These are phyloP conservation scores for Chaetothyriales sp. DNA, from an alignment of 2,329 filamentous ascomycete species.

Conservation along the genomic window DNA sequence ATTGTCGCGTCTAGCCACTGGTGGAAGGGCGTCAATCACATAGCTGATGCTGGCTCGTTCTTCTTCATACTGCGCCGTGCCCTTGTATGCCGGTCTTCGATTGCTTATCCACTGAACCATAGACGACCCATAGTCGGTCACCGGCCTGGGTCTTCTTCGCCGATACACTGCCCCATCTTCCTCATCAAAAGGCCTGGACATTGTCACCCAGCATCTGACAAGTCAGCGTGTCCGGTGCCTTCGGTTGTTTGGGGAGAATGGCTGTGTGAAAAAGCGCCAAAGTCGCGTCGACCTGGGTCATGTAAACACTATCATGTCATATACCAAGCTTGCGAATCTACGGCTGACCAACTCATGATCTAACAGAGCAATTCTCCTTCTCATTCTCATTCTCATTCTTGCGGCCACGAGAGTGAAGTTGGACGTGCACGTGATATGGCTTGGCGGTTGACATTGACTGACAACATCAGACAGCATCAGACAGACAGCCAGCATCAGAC, in stretches of 20 bases:
- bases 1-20: constrained; percentile 55
- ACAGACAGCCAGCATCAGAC: too few relatives aligned
- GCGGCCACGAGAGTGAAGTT: neutral
- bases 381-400: neutral
- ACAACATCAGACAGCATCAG: too few relatives aligned
- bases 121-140: constrained; percentile 85
- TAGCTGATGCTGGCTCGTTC: constrained; percentile 82
- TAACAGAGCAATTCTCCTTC: neutral
- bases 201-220: neutral
- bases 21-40: constrained; percentile 81
- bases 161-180: constrained; percentile 11
- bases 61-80: constrained; percentile 54
- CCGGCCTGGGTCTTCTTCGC: constrained; percentile 38
- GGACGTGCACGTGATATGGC: neutral
- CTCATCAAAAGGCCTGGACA: neutral
- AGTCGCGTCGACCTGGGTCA: neutral
- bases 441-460: too few relatives aligned
- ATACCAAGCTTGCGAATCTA: neutral
- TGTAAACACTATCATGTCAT: neutral
- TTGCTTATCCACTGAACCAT: constrained; percentile 84
- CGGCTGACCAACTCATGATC: neutral
- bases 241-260: neutral
- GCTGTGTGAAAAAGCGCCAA: neutral
- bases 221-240: neutral
- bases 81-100: constrained; percentile 60